These are phyloP conservation scores for Arabidopsis hybrid DNA, from an alignment of 441 rosid species.

Conservation along the genomic window DNA sequence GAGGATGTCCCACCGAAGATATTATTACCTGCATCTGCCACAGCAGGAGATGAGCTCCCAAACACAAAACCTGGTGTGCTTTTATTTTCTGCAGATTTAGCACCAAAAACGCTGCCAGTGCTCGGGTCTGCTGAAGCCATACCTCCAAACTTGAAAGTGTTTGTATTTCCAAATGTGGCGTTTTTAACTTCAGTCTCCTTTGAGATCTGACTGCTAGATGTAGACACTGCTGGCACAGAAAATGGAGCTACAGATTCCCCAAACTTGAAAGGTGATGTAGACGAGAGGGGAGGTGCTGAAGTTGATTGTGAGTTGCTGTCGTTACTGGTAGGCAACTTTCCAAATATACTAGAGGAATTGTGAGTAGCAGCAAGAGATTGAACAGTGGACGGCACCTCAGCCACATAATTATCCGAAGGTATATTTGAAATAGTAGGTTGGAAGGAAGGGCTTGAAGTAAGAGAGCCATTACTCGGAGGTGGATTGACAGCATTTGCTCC, in stretches of 20 bases:
- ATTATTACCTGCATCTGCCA: constrained; percentile 44
- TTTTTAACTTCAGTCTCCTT: constrained; percentile 55
- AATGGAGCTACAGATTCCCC: constrained; percentile 54
- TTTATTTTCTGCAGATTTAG: constrained; percentile 43
- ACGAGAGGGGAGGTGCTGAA: constrained; percentile 44
- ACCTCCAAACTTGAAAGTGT: constrained; percentile 45
- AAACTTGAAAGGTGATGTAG: constrained; percentile 48
- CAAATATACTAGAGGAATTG: constrained; percentile 31
- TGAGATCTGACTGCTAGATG: constrained; percentile 42
- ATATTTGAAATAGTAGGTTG: constrained; percentile 42
- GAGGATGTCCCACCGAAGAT: constrained; percentile 49
- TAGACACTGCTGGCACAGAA: constrained; percentile 45
- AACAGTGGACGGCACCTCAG: constrained; percentile 45
- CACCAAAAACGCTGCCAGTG: constrained; percentile 46
- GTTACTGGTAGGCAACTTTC: constrained; percentile 36
- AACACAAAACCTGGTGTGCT: constrained; percentile 42
- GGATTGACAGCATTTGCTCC: constrained; percentile 48
- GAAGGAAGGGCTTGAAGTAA: constrained; percentile 48
- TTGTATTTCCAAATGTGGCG: constrained; percentile 43
- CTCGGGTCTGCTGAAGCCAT: constrained; percentile 46
- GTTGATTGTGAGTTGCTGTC: constrained; percentile 39
- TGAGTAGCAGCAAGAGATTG: constrained; percentile 41
- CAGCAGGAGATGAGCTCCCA: constrained; percentile 38
- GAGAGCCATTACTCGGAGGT: constrained; percentile 54
- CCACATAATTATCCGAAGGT: constrained; percentile 39